Percentiles rank a stretch among this genome's conserved stretches.
Evolutionary conservation across 1,284 basidiomycete species (phyloP).

Genomic region (Trichosporon sp.): DNA sequence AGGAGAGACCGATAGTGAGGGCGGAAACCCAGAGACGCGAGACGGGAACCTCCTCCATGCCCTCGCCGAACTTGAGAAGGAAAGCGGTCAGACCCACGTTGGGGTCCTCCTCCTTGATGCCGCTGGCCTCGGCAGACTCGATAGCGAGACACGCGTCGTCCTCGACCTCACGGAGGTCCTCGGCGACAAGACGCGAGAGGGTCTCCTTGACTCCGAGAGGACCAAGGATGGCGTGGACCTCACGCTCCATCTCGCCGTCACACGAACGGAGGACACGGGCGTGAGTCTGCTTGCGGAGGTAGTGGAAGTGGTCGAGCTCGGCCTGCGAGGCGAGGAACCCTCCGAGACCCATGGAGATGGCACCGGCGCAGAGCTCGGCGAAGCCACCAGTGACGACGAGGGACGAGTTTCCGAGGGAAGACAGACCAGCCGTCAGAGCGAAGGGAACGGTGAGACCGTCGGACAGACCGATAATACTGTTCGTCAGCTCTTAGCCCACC

Average conservation of each 20-base stretch:
- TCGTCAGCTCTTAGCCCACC: not conserved
- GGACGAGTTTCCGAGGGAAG: constrained; percentile 81
- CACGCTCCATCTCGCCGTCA: constrained; percentile 91
- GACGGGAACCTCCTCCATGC: constrained; percentile 81
- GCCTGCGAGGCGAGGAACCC: constrained; percentile 96
- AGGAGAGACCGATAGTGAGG: constrained; percentile 89
- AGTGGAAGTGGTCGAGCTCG: constrained; percentile 91
- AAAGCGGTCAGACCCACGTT: constrained; percentile 82
- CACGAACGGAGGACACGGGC: constrained; percentile 85
- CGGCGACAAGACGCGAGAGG: constrained; percentile 76
- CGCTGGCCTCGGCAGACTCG: constrained; percentile 43
- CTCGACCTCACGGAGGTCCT: constrained; percentile 71
- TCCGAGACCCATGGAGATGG: constrained; percentile 93
- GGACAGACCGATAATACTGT: constrained; percentile 89
- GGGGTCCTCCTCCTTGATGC: constrained; percentile 63
- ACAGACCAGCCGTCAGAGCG: constrained; percentile 78
- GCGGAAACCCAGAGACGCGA: constrained; percentile 75
- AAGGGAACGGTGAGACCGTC: constrained; percentile 96
- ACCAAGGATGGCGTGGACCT: constrained; percentile 83
- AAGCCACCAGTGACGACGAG: constrained; percentile 89
- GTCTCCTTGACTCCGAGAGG: constrained; percentile 84
- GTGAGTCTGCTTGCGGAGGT: constrained; percentile 71
- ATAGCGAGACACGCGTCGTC: constrained; percentile 43
- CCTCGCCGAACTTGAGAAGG: constrained; percentile 88
- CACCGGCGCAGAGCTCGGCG: constrained; percentile 91